A percentile compares a stretch with the other conserved stretches of the same genome.
Conservation (phyloP, 2,329 filamentous ascomycete species). For the Knufia fluminis region DNA sequence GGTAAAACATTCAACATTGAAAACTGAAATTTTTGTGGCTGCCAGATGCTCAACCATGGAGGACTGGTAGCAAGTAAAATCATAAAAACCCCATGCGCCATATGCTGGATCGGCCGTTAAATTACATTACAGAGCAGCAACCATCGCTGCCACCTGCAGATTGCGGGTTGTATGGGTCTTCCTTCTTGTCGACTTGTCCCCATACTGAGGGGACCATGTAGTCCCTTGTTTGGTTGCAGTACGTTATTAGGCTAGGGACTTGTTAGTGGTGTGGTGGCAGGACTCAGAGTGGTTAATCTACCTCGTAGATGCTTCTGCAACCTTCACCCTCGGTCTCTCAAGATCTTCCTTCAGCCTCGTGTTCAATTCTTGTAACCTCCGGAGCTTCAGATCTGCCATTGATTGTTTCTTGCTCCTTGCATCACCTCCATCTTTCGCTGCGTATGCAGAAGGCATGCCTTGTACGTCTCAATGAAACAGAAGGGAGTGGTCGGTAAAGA, state of each 20-base stretch:
- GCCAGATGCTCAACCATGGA: not conserved
- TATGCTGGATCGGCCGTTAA: not conserved
- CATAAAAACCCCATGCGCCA: not conserved
- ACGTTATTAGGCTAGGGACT: conserved; percentile 73
- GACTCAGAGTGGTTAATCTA: conserved; percentile 32
- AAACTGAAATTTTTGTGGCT: not conserved
- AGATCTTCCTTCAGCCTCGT: conserved; percentile 91
- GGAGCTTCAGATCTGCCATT: conserved; percentile 96
- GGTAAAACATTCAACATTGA: not conserved
- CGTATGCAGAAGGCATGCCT: conserved; percentile 53
- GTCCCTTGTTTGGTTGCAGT: conserved; percentile 95
- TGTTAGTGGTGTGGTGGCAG: not conserved
- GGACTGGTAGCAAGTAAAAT: not conserved
- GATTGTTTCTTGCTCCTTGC: conserved; percentile 91
- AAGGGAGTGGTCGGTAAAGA: conserved; percentile 10
- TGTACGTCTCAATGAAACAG: not conserved
- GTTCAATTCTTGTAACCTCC: conserved; percentile 93
- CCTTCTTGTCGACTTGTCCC: conserved; percentile 86
- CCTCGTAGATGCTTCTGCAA: conserved; percentile 86
- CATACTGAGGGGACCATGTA: conserved; percentile 98
- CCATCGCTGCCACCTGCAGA: conserved; percentile 59
- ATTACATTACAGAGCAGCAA: conserved; percentile 92
- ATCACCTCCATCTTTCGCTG: conserved; percentile 56
- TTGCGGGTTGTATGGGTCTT: conserved; percentile 97
- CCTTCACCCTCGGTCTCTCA: conserved; percentile 87